A percentile compares a stretch with the other conserved stretches of the same genome.
Conservation (phyloP, 306 rosid genomes). For the Castanospermum australe region DNA sequence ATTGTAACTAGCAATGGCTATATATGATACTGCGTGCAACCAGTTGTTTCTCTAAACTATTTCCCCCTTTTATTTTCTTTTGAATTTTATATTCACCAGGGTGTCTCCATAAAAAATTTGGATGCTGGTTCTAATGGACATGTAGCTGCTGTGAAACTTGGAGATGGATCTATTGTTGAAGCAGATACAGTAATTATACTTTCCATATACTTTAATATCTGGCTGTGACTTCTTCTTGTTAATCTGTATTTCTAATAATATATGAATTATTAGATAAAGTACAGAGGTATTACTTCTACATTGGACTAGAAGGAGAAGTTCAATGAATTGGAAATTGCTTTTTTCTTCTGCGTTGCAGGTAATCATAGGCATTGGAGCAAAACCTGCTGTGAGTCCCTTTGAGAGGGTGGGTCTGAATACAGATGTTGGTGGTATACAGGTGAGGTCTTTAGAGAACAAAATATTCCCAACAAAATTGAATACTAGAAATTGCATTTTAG, state of each 20-base stretch:
- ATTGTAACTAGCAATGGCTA: neutral
- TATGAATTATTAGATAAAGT: slow-evolving; percentile 3
- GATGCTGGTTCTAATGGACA: slow-evolving; percentile 76
- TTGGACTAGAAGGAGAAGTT: slow-evolving; percentile 1
- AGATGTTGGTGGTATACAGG: slow-evolving; percentile 84
- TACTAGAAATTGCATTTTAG: slow-evolving; percentile 13
- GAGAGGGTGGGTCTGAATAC: slow-evolving; percentile 67
- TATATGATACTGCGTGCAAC: neutral
- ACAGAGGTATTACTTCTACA: neutral
- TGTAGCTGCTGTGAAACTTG: slow-evolving; percentile 74
- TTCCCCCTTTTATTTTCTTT: neutral
- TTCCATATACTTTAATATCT: slow-evolving; percentile 2
- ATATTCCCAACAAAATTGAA: neutral
- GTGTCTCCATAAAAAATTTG: slow-evolving; percentile 66
- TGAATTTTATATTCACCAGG: slow-evolving; percentile 52
- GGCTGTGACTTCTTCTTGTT: neutral
- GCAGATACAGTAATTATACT: slow-evolving; percentile 68
- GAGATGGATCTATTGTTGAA: slow-evolving; percentile 77
- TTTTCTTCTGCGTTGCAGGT: slow-evolving; percentile 55
- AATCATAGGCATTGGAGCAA: slow-evolving; percentile 84
- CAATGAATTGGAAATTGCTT: slow-evolving; percentile 4
- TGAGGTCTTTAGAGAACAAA: slow-evolving; percentile 27
- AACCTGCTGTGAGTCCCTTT: slow-evolving; percentile 84
- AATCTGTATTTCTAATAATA: neutral
- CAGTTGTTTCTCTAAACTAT: neutral